These are phyloP conservation scores for Arachnomyces sp. DNA, from an alignment of 2,329 filamentous ascomycete species.

Conservation along the genomic window DNA sequence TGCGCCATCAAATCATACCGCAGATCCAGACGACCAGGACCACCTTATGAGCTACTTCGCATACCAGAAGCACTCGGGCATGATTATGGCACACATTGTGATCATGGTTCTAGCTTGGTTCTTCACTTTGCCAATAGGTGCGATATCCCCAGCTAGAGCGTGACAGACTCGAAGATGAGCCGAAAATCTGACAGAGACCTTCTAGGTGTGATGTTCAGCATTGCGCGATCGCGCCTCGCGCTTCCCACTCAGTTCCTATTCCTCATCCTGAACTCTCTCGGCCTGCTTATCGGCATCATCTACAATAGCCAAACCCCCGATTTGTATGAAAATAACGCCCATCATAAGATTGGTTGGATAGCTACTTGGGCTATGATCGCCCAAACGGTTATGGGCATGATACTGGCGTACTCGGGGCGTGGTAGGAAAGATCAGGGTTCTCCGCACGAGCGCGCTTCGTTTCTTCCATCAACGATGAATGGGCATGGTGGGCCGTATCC, in stretches of 20 bases:
- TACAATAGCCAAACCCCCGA: constrained; percentile 80
- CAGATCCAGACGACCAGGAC: constrained; percentile 18
- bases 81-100: constrained; percentile 60
- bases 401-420: constrained; percentile 51
- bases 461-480: constrained; percentile 53
- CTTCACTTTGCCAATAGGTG: constrained; percentile 63
- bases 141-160: constrained; percentile 23
- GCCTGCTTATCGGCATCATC: constrained; percentile 55
- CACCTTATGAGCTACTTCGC: constrained; percentile 35
- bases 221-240: constrained; percentile 67
- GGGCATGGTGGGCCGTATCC: constrained; percentile 45
- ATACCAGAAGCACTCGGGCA: constrained; percentile 30
- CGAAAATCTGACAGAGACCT: background rate
- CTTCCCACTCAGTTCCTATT: constrained; percentile 62
- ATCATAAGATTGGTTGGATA: constrained; percentile 82
- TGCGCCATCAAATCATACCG: constrained; percentile 11
- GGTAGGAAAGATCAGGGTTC: constrained; percentile 26
- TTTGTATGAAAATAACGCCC: constrained; percentile 78
- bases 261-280: constrained; percentile 53
- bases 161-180: background rate
- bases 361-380: constrained; percentile 62
- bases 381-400: constrained; percentile 61
- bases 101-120: constrained; percentile 67
- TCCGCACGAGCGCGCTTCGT: constrained; percentile 47
- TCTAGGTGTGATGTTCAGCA: constrained; percentile 73